Evolutionary conservation across 768 basidiomycete species (phyloP), one percentile per base, ranked within the genome.

Genomic region (Nevesoporus exiguus): DNA sequence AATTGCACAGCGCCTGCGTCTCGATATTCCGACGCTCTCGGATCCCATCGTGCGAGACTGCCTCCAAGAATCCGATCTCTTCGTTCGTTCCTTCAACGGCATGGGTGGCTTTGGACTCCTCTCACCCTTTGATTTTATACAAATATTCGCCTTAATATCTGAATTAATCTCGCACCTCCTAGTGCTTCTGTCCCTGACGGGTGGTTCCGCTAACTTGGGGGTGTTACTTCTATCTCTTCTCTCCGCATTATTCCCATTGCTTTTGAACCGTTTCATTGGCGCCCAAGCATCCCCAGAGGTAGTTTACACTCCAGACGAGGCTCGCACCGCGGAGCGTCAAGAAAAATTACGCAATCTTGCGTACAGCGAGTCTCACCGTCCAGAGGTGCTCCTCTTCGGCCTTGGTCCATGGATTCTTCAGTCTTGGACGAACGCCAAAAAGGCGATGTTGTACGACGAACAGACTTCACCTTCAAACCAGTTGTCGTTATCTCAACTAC

Each of bases 21-120:
- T 91, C 52, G 90, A 93, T 64, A 77, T 89, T 36, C 90, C 90
- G 52, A 88, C 90, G 9, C 78, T 93, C 49, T 75, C 85, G 51
- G 88, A 90, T 64, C 85, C 90, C 45, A 66, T 74, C 54, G 76
- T 87, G 22, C 84, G 87, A 54, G 88, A 90, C 65, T 80, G 92
- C 40, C 76, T 93, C n/a, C 85, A 88, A 55, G 90, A 93, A 71
- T 88, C 90, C 36, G 90, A 93, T 65, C 77, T 89, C 31, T 93
- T 93, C 65, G 86, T 87, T 40, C 80, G 87, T 54, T 92, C 90
- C 11, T 91, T 92, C 69, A 81, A 78, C 61, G 87, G 87, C 40
- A 73, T 76, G 61, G 81, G 85, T 34, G 81, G 86, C 11, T 90
- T 92, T 66, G 90, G 90, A 15, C 77, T 90, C 29, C 76, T 91